These are phyloP conservation scores for Tolypocladium ovalisporum DNA, from an alignment of 2,329 filamentous ascomycete genomes.

Conservation along the genomic window DNA sequence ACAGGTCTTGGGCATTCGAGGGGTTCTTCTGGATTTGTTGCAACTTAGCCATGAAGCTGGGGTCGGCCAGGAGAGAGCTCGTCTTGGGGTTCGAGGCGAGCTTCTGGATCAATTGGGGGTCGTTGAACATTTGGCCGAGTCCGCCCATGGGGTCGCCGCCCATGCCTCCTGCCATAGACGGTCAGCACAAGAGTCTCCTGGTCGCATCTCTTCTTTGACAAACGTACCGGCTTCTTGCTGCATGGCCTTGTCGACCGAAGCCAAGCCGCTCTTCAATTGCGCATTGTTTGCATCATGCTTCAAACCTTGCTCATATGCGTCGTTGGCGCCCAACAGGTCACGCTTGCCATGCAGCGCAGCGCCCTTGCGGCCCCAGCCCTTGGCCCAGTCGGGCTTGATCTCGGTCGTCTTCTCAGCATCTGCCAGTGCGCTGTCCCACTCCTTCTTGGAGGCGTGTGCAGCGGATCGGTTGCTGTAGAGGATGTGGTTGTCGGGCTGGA, in stretches of 20 bases:
- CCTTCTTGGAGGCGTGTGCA: constrained; percentile 75
- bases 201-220: background rate
- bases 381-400: constrained; percentile 95
- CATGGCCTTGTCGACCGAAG: constrained; percentile 79
- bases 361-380: constrained; percentile 91
- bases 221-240: constrained; percentile 38
- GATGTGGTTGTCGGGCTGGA: constrained; percentile 86
- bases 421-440: constrained; percentile 73
- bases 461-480: constrained; percentile 96
- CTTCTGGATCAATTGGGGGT: constrained; percentile 82
- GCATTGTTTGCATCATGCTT: constrained; percentile 88
- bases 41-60: constrained; percentile 82
- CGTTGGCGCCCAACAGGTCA: constrained; percentile 72
- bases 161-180: constrained; percentile 12
- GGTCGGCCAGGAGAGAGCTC: constrained; percentile 65
- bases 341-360: constrained; percentile 80
- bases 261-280: constrained; percentile 80
- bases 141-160: constrained; percentile 60
- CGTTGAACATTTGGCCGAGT: constrained; percentile 87
- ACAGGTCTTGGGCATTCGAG: constrained; percentile 63
- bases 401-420: constrained; percentile 91
- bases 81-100: constrained; percentile 94
- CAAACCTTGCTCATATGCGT: constrained; percentile 89
- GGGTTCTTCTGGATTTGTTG: constrained; percentile 75
- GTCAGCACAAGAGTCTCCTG: background rate